Conservation (phyloP, 179 eudicot genomes). For the Silene noctiflora region DNA sequence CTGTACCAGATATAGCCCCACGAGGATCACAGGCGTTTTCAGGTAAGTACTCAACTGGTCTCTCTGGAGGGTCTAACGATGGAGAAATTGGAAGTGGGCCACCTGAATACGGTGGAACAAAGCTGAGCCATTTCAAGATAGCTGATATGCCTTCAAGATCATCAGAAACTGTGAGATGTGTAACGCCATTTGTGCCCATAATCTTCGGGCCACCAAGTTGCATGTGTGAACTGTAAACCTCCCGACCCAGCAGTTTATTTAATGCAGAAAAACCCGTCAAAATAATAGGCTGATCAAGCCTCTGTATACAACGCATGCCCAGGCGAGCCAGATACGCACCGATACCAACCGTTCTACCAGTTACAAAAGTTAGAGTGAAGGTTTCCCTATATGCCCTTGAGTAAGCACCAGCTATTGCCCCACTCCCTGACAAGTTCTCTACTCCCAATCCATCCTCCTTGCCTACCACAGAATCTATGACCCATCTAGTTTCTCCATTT, state of each 20-base stretch:
- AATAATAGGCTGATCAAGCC: conserved; percentile 97
- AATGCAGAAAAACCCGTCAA: conserved; percentile 92
- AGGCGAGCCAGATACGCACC: conserved; percentile 99
- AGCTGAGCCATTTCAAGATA: conserved; percentile 90
- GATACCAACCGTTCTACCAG: conserved; percentile 95
- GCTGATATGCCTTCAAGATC: conserved; percentile 96
- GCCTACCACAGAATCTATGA: conserved; percentile 87
- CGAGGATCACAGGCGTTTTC: conserved; percentile 96
- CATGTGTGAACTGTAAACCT: conserved; percentile 99
- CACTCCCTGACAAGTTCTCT: conserved; percentile 92
- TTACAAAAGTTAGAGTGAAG: conserved; percentile 90
- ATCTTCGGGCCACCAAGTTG: conserved; percentile 99
- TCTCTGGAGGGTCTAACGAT: conserved; percentile 71
- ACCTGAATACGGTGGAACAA: conserved; percentile 67
- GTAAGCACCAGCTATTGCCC: conserved; percentile 95
- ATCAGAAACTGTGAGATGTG: conserved; percentile 85
- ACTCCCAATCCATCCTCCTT: conserved; percentile 97
- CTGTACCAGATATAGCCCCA: conserved; percentile 69
- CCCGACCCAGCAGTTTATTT: conserved; percentile 90
- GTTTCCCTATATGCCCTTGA: conserved; percentile 93
- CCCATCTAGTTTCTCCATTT: conserved; percentile 76
- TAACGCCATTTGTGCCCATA: conserved; percentile 97
- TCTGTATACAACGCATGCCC: conserved; percentile 97
- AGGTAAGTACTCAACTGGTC: conserved; percentile 74
- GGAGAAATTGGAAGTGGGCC: conserved; percentile 84